Evolutionary conservation across 164 flowering plant species (phyloP).

Genomic region (Warburgia ugandensis): DNA sequence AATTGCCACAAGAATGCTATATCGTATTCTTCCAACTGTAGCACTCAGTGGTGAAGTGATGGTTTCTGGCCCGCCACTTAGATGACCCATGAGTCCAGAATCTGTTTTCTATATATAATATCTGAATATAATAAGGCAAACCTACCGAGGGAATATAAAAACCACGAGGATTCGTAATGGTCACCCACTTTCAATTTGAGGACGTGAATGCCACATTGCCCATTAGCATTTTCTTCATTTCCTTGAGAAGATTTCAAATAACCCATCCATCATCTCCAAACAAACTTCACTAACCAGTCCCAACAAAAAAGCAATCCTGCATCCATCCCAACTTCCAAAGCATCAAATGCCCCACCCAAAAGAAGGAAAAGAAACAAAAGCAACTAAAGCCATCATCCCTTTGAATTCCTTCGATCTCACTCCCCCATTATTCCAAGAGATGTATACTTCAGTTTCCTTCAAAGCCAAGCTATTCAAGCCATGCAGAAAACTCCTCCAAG

Average conservation of each 20-base stretch:
- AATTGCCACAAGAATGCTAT: too few species aligned
- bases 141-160: too few species aligned
- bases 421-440: conserved; percentile 8
- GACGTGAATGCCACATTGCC: conserved; percentile 3
- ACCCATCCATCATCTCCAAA: background rate
- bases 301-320: background rate
- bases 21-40: too few species aligned
- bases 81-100: too few species aligned
- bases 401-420: conserved; percentile 6
- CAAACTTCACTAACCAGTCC: background rate
- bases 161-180: background rate
- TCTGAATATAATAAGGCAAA: too few species aligned
- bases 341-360: background rate
- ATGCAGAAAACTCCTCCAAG: conserved; percentile 6
- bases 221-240: background rate
- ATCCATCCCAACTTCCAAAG: background rate
- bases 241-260: background rate
- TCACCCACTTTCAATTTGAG: background rate
- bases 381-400: background rate
- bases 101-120: too few species aligned
- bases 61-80: too few species aligned
- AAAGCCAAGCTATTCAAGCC: conserved; percentile 10
- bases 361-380: background rate
- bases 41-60: too few species aligned
- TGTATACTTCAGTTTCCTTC: conserved; percentile 10